Evolutionary conservation across 2,329 filamentous ascomycete species (phyloP).

Genomic region (Pseudogymnoascus sp.): DNA sequence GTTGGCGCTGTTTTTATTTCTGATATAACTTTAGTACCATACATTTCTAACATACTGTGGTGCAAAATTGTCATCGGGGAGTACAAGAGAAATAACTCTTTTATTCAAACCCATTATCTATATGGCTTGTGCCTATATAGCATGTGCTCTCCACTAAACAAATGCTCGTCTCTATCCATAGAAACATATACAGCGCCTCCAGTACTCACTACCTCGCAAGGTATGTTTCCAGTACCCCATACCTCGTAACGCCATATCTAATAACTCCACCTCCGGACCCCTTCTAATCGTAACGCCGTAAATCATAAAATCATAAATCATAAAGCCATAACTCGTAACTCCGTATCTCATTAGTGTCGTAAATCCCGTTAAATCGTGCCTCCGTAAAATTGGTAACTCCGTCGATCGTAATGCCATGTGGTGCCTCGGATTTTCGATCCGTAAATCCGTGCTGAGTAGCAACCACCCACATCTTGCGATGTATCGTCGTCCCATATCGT

Average conservation of each 20-base stretch:
- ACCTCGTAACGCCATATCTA: neutral
- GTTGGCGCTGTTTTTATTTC: neutral
- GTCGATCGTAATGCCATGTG: slow-evolving; percentile 15
- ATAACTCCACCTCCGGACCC: neutral
- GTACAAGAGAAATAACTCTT: neutral
- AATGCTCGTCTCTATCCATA: neutral
- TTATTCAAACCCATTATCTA: neutral
- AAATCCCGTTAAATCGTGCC: slow-evolving; percentile 6
- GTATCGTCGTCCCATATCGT: slow-evolving; percentile 9
- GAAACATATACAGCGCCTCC: neutral
- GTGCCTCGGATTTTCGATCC: neutral
- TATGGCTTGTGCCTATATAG: neutral
- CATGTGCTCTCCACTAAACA: neutral
- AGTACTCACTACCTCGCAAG: neutral
- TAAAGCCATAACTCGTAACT: slow-evolving; percentile 10
- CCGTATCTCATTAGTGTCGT: slow-evolving; percentile 14
- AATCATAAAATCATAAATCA: slow-evolving; percentile 9
- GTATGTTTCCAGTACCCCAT: neutral
- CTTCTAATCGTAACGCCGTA: neutral
- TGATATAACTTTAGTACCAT: neutral
- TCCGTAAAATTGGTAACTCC: slow-evolving; percentile 4
- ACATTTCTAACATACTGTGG: neutral
- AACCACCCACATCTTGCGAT: slow-evolving; percentile 10
- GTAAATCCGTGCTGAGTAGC: slow-evolving; percentile 8
- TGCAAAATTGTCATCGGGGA: neutral